phyloP scores from a whole-genome alignment of 176 grass and related monocot species.

The Otatea glauca region DNA sequence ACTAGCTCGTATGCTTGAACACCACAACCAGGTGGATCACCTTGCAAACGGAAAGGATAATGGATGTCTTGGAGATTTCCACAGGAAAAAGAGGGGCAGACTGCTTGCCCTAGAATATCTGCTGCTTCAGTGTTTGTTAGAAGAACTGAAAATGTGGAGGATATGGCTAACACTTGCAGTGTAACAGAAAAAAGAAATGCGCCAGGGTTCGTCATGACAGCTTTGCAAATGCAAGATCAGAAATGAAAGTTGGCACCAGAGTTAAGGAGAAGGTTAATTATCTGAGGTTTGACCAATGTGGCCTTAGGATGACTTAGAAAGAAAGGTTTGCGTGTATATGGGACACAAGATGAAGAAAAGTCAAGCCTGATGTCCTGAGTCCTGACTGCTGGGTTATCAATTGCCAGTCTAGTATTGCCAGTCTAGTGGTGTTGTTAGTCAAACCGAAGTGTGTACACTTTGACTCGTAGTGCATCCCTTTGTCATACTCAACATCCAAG shows the following conservation, averaged over 20 bases:
- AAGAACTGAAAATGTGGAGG: background rate
- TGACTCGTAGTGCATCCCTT: background rate
- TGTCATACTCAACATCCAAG: background rate
- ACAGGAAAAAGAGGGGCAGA: conserved; percentile 47
- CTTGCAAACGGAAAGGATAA: conserved; percentile 41
- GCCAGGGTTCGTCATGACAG: background rate
- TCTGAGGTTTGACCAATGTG: background rate
- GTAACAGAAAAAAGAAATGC: background rate
- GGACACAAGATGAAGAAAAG: background rate
- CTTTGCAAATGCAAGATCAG: background rate
- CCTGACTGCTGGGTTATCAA: background rate
- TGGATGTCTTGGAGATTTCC: conserved; percentile 49
- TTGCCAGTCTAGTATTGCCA: background rate
- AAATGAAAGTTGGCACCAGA: background rate
- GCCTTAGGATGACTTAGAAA: background rate
- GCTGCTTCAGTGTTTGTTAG: background rate
- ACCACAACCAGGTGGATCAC: conserved; percentile 40
- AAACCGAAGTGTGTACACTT: background rate
- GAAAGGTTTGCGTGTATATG: background rate
- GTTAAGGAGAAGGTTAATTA: background rate
- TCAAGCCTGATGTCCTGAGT: background rate
- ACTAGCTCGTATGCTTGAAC: conserved; percentile 1
- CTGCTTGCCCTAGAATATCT: background rate
- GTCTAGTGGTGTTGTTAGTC: background rate
- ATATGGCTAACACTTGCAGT: background rate